A percentile compares a stretch with the other conserved stretches of the same genome.
phyloP scores from a whole-genome alignment of 768 basidiomycete genomes.

The Mycena leptocephala region DNA sequence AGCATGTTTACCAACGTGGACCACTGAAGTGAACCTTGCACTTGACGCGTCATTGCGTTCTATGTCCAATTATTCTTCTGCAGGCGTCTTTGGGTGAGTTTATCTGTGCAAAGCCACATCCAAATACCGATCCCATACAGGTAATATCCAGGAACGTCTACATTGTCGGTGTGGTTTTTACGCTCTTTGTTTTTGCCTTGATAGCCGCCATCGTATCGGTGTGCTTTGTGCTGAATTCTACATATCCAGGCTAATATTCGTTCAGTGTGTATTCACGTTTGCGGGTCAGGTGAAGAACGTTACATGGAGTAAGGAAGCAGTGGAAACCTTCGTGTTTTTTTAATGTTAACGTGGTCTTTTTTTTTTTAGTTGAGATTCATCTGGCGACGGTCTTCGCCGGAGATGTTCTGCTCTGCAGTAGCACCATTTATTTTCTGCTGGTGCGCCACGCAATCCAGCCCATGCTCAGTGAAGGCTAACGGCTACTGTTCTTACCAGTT shows the following conservation, averaged over 20 bases:
- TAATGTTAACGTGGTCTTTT: background rate
- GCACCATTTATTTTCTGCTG: constrained; percentile 13
- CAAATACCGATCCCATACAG: background rate
- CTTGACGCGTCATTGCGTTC: constrained; percentile 5
- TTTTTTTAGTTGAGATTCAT: background rate
- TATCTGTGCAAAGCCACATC: background rate
- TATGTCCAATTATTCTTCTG: constrained; percentile 8
- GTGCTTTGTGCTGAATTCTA: background rate
- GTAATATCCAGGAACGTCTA: background rate
- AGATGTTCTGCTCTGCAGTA: constrained; percentile 16
- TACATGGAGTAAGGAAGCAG: constrained; percentile 1
- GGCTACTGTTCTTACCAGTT: background rate
- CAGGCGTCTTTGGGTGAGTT: constrained; percentile 5
- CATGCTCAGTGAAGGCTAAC: background rate
- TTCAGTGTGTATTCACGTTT: background rate
- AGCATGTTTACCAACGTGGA: background rate
- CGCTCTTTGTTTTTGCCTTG: constrained; percentile 6
- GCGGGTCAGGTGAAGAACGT: background rate
- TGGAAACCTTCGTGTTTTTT: background rate
- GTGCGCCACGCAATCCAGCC: background rate
- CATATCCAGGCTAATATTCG: background rate
- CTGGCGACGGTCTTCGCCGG: constrained; percentile 8
- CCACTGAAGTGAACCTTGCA: background rate
- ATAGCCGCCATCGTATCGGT: constrained; percentile 6
- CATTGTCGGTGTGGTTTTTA: background rate